These are phyloP conservation scores for Polyplosphaeria fusca DNA, from an alignment of 495 filamentous ascomycete species.

Conservation along the genomic window DNA sequence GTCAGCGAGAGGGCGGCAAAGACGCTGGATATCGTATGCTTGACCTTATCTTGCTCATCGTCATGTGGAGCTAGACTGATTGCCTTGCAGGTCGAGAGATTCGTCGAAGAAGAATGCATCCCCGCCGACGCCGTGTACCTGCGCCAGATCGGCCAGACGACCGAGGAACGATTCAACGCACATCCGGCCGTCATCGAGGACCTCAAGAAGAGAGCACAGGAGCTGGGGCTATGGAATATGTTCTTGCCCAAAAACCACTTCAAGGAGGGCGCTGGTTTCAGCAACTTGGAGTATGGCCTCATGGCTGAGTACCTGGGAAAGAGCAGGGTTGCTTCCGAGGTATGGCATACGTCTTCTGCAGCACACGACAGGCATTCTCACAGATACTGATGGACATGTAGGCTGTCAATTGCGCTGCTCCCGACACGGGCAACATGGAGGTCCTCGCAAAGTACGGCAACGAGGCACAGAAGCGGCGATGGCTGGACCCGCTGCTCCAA, in stretches of 20 bases:
- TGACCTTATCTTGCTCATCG: neutral
- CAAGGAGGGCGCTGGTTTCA: conserved; percentile 73
- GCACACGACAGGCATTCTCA: too few species aligned
- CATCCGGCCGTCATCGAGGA: conserved; percentile 82
- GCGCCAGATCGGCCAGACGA: conserved; percentile 72
- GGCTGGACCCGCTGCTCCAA: conserved; percentile 43
- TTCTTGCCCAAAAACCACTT: conserved; percentile 94
- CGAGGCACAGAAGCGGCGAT: conserved; percentile 43
- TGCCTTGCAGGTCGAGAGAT: conserved; percentile 70
- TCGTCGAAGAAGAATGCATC: conserved; percentile 95
- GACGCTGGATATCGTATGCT: conserved; percentile 61
- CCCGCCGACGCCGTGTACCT: conserved; percentile 70
- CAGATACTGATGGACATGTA: conserved; percentile 14
- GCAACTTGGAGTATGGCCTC: conserved; percentile 46
- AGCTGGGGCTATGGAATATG: conserved; percentile 96
- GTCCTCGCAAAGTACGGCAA: conserved; percentile 48
- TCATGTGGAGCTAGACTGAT: neutral
- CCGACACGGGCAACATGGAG: conserved; percentile 49
- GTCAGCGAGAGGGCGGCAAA: conserved; percentile 81
- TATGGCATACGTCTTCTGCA: conserved; percentile 21
- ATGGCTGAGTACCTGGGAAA: conserved; percentile 48
- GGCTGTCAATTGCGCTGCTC: conserved; percentile 46
- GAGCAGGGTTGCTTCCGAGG: conserved; percentile 42
- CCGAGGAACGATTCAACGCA: conserved; percentile 66
- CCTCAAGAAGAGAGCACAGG: conserved; percentile 77